phyloP scores from a whole-genome alignment of 257 asterid species.

The Vinca minor region DNA sequence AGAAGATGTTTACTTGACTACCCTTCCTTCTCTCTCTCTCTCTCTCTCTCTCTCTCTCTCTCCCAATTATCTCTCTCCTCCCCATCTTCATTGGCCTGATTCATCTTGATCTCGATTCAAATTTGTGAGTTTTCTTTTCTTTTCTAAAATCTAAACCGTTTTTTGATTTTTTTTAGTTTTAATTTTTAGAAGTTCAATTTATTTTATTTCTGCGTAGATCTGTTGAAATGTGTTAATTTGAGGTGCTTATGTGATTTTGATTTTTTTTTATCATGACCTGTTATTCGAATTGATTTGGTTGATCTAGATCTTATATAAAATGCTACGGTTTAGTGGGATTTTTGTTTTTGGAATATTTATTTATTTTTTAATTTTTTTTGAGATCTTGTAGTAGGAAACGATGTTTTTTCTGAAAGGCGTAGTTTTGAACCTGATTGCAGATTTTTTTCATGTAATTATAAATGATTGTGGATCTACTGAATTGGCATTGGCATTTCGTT shows the following conservation, averaged over 20 bases:
- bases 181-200: not conserved
- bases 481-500: conserved; percentile 1
- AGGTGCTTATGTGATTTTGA: not conserved
- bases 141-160: not conserved
- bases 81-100: conserved; percentile 3
- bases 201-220: conserved; percentile 11
- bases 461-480: not conserved
- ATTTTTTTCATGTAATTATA: not conserved
- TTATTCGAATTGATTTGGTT: conserved; percentile 14
- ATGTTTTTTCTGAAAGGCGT: not conserved
- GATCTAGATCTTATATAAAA: conserved; percentile 15
- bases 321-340: not conserved
- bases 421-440: not conserved
- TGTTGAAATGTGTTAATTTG: conserved; percentile 9
- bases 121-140: conserved; percentile 25
- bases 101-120: conserved; percentile 18
- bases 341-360: too few relatives aligned
- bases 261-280: conserved; percentile 18
- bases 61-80: not conserved
- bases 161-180: not conserved
- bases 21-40: conserved; percentile 13
- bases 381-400: not conserved
- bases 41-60: not conserved
- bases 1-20: conserved; percentile 6
- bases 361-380: too few relatives aligned